Evolutionary conservation across 352 stramenopile genomes (phyloP).

Genomic region (Thalassiosira exigua): DNA sequence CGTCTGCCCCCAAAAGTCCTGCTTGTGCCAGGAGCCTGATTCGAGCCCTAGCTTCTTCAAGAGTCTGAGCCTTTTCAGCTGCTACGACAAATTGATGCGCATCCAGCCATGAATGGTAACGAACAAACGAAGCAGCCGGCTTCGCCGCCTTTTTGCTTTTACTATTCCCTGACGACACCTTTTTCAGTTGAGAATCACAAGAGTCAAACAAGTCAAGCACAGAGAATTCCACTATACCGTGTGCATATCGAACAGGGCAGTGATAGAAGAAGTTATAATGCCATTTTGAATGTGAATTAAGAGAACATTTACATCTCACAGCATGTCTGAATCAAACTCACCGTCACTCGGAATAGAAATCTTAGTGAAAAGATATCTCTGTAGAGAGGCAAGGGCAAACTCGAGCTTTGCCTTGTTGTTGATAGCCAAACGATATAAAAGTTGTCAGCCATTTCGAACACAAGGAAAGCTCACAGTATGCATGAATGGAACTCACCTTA

Average conservation of each 20-base stretch:
- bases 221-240: slow-evolving; percentile 80
- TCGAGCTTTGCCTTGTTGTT: slow-evolving; percentile 89
- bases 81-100: slow-evolving; percentile 82
- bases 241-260: too few relatives aligned
- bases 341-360: slow-evolving; percentile 93
- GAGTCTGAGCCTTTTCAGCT: slow-evolving; percentile 62
- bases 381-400: slow-evolving; percentile 92
- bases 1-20: slow-evolving; percentile 45
- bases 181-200: slow-evolving; percentile 77
- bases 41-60: slow-evolving; percentile 45
- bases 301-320: too few relatives aligned
- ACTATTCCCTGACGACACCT: slow-evolving; percentile 40
- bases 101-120: slow-evolving; percentile 79
- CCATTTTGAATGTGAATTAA: too few relatives aligned
- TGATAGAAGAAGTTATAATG: too few relatives aligned
- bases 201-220: slow-evolving; percentile 87
- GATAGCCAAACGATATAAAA: too few relatives aligned
- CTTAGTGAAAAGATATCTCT: slow-evolving; percentile 97
- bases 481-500: too few relatives aligned
- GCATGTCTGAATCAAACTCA: too few relatives aligned
- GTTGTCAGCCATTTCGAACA: too few relatives aligned
- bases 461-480: too few relatives aligned
- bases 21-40: slow-evolving; percentile 66
- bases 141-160: slow-evolving; percentile 47
- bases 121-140: slow-evolving; percentile 60